Evolutionary conservation across 495 filamentous ascomycete genomes (phyloP), one percentile per base, ranked within the genome.

Genomic region (Penicillium parvum): DNA sequence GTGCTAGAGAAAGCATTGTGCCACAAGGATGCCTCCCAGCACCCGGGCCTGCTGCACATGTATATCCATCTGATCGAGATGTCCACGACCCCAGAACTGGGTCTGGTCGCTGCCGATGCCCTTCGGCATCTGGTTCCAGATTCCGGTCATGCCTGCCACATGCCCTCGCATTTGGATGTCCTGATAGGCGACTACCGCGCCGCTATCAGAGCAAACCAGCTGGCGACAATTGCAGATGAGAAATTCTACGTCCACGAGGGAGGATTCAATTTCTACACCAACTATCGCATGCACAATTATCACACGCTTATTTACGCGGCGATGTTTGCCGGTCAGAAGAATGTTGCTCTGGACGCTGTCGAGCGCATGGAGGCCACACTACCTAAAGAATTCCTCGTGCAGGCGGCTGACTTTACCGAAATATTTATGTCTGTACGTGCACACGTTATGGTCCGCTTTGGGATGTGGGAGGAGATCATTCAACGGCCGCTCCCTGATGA

Each of bases 41-140:
- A 84, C 44, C 78, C 82, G 0, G 82, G 80, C 3, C 54, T 86
- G 4, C 59, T 84, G 6, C 82, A 86, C 48, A 60, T 79, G 1
- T 85, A 84, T 48, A 84, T 84, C 27, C 83, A 86, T 52, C 68
- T 82, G 3, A 80, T 83, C 60, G 82, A 86, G 52, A 85, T 84
- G 81, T 85, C 81, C 0, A 49, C 56, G 0, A 71, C 65, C 3
- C 81, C 82, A 0, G 81, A 83, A 40, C 36, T 55, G 1, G 81
- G 74, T 0, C 53, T 84, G 2, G 55, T 60, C 5, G 66, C 67
- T 0, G 78, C 79, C 0, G 76, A 84, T 45, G 60, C 66, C 18
- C 68, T 86, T n/a, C 74, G 80, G 3, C 66, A 66, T 8, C 68
- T 85, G 0, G 67, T 81, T 12, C 82, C 82, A 0, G 79, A 84